These are phyloP conservation scores for Lagenidium giganteum DNA, from an alignment of 352 stramenopile species.

Conservation along the genomic window DNA sequence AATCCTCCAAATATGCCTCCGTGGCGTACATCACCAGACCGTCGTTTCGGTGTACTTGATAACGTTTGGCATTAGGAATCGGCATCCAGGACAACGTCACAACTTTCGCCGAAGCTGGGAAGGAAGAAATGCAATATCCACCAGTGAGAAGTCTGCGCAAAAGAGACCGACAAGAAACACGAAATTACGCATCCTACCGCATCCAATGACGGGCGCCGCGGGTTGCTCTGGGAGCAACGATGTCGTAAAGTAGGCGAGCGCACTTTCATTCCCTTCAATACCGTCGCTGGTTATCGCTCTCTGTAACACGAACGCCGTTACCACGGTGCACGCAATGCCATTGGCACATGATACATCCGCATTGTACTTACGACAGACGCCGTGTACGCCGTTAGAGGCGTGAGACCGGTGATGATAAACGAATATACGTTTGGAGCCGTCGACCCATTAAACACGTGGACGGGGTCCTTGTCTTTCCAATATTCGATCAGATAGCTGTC, in stretches of 20 bases:
- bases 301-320: constrained; percentile 9
- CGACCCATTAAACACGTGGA: no score
- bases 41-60: constrained; percentile 34
- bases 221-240: constrained; percentile 26
- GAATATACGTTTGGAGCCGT: constrained; percentile 9
- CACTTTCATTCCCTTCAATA: constrained; percentile 23
- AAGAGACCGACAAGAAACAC: not conserved
- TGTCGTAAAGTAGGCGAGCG: constrained; percentile 37
- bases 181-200: no score
- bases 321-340: no score
- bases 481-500: constrained; percentile 31
- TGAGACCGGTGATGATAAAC: constrained; percentile 19
- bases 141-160: no score
- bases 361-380: constrained; percentile 36
- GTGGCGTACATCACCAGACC: constrained; percentile 15
- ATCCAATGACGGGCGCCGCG: constrained; percentile 33
- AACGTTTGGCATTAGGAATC: constrained; percentile 18
- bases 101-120: constrained; percentile 22
- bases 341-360: not conserved
- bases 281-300: constrained; percentile 21
- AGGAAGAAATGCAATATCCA: not conserved
- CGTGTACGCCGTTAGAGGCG: constrained; percentile 25
- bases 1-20: constrained; percentile 35
- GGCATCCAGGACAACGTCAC: constrained; percentile 28
- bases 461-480: constrained; percentile 2